A percentile compares a stretch with the other conserved stretches of the same genome.
Evolutionary conservation across 169 alveolate species (phyloP).

Genomic region (Eimeria mitis): DNA sequence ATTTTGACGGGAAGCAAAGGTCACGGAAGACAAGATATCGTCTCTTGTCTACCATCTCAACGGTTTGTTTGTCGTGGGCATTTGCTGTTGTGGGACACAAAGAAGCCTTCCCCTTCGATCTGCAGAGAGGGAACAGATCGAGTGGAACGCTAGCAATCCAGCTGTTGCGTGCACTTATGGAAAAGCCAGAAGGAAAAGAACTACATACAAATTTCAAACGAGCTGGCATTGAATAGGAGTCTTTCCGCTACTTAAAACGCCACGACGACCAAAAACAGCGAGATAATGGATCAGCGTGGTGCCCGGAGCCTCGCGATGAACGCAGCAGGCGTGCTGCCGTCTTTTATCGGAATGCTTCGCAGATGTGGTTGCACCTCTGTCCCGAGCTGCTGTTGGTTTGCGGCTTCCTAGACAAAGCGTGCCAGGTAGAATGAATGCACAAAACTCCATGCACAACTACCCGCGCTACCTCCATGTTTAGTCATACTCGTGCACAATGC

Average conservation of each 20-base stretch:
- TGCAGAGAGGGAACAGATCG: neutral
- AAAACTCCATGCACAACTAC: neutral
- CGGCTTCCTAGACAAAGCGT: too few relatives aligned
- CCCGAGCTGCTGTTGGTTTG: neutral
- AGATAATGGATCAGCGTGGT: neutral
- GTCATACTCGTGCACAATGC: neutral
- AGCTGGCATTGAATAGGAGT: neutral
- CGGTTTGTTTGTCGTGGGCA: neutral
- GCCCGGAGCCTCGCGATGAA: neutral
- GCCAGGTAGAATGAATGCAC: neutral
- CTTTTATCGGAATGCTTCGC: neutral
- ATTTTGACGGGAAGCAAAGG: neutral
- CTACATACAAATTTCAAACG: neutral
- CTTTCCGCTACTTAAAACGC: neutral
- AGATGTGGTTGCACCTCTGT: neutral
- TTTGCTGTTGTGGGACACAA: neutral
- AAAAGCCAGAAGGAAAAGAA: neutral
- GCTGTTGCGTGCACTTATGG: neutral
- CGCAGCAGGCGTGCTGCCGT: neutral
- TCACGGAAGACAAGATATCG: neutral
- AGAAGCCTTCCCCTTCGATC: neutral
- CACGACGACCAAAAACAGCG: neutral
- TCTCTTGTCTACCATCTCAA: neutral
- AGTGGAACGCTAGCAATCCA: neutral
- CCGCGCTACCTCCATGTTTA: neutral